Conservation (phyloP, 306 rosid genomes). For the Vigna radiata region DNA sequence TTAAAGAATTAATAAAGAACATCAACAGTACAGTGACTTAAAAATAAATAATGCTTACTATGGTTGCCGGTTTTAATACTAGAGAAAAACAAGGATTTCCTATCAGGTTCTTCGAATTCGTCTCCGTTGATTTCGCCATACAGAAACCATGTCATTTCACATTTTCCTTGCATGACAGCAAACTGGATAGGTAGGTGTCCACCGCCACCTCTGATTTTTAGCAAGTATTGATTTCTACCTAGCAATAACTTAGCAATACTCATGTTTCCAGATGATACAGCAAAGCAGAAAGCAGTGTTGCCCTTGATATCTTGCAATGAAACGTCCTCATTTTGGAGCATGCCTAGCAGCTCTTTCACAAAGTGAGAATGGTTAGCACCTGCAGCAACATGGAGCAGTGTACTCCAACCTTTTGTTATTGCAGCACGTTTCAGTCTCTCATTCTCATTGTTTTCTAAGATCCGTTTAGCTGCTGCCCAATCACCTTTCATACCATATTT, state of each 20-base stretch:
- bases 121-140: not conserved
- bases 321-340: not conserved
- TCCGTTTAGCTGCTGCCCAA: constrained; percentile 27
- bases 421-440: constrained; percentile 4
- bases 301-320: constrained; percentile 26
- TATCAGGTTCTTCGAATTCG: not conserved
- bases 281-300: constrained; percentile 50
- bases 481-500: constrained; percentile 42
- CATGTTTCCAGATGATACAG: constrained; percentile 40
- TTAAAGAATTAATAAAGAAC: too few relatives aligned
- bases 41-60: constrained; percentile 1
- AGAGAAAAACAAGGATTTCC: constrained; percentile 31
- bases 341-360: constrained; percentile 1
- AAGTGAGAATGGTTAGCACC: constrained; percentile 17
- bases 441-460: not conserved
- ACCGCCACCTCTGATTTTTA: not conserved
- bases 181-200: constrained; percentile 36
- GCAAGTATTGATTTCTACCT: not conserved
- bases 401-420: constrained; percentile 30
- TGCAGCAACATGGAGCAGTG: constrained; percentile 49
- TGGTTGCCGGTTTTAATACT: constrained; percentile 38
- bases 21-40: too few relatives aligned
- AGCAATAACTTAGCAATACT: not conserved
- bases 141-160: constrained; percentile 32
- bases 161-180: constrained; percentile 52